Evolutionary conservation across 208 protist species (phyloP), one percentile per base, ranked within the genome.

Genomic region (Crithidia sp.): DNA sequence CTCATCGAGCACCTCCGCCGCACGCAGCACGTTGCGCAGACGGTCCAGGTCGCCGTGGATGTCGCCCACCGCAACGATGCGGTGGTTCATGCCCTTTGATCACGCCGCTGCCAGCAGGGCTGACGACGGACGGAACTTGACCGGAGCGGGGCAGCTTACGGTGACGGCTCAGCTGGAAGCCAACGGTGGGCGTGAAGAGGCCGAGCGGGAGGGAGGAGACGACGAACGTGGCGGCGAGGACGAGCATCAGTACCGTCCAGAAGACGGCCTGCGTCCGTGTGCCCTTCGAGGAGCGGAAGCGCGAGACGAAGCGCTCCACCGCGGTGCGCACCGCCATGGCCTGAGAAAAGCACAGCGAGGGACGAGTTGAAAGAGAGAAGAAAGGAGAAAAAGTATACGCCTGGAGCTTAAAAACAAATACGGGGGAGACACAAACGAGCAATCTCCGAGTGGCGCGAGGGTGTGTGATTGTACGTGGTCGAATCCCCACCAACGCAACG

Each of bases 11-110:
- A 90, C 78, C 6, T 81, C 69, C 2, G 81, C 78, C 7, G 74
- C 64, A n/a, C 71, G 65, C 52, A 91, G 78, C 7, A 88, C 13
- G 14, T 66, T 64, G 50, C 77, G 76, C 2, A 83, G 76, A 16
- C 61, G 70, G 57, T 71, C 58, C 12, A 88, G 17, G 54, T 93
- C 86, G 45, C 88, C 88, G 59, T 93, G 78, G 7, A 93, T 39
- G 63, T 93, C 88, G 8, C 86, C 86, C 52, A 93, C 75, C 3
- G 74, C 88, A n/a, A 93, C 55, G 7, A 91, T 62, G 17, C 82
- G 79, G 5, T 77, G 72, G 16, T 67, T 16, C 41, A 17, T 3
- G 4, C 47, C 65, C 2, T 36, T 36, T n/a, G 4, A 67, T 17
- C 12, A 71, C 54, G n/a, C 37, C 56, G 2, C 19, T 5, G 13